A percentile compares a stretch with the other conserved stretches of the same genome.
Evolutionary conservation across 768 basidiomycete genomes (phyloP).

Genomic region (Trametes punicea): DNA sequence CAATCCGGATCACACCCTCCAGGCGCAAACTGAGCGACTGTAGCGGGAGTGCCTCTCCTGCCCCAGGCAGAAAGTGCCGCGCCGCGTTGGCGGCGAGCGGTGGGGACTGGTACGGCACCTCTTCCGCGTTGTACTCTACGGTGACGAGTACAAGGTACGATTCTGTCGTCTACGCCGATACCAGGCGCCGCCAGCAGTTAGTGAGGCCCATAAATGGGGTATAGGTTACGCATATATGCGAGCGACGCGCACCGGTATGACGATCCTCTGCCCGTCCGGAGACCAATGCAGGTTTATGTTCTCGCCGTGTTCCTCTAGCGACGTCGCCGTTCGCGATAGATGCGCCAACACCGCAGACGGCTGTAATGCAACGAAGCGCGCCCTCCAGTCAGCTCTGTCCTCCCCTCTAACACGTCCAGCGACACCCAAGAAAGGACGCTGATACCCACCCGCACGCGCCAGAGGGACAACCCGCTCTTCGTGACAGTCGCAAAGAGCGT

Average conservation of each 20-base stretch:
- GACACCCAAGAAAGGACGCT: neutral
- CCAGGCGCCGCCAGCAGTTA: neutral
- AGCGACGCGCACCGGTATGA: conserved; percentile 64
- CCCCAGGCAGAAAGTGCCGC: conserved; percentile 69
- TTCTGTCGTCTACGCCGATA: conserved; percentile 58
- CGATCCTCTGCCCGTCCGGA: conserved; percentile 72
- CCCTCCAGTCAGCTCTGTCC: conserved; percentile 6
- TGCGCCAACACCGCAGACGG: conserved; percentile 70
- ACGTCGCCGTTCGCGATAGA: conserved; percentile 71
- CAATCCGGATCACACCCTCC: conserved; percentile 78
- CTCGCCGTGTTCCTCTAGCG: conserved; percentile 80
- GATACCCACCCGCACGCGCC: conserved; percentile 75
- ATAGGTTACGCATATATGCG: neutral
- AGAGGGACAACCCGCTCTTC: conserved; percentile 67
- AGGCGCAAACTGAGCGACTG: conserved; percentile 68
- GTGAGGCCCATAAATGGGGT: neutral
- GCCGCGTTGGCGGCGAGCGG: conserved; percentile 51
- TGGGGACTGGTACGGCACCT: conserved; percentile 52
- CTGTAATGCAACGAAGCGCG: conserved; percentile 34
- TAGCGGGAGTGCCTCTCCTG: conserved; percentile 74
- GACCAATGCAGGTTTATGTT: conserved; percentile 78
- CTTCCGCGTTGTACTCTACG: conserved; percentile 55
- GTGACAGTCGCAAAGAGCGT: conserved; percentile 77
- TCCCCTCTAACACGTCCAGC: neutral
- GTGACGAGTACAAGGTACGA: conserved; percentile 77